Evolutionary conservation across 257 asterid species (phyloP).

Genomic region (Solanum chaucha): DNA sequence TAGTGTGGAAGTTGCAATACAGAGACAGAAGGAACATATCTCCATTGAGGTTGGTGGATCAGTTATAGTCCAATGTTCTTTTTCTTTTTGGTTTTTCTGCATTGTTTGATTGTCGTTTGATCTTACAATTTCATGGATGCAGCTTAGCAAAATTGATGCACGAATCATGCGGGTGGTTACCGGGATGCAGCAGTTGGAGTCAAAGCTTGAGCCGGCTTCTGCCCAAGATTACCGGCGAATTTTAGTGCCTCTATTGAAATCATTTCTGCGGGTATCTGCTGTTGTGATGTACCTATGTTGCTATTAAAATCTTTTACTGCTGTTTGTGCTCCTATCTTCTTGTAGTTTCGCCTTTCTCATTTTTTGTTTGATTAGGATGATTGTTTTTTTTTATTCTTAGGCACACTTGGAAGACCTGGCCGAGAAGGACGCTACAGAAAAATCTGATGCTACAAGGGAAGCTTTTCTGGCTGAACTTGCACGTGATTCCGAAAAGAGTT

Average conservation of each 20-base stretch:
- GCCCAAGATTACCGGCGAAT: conserved; percentile 55
- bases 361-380: conserved; percentile 5
- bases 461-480: conserved; percentile 95
- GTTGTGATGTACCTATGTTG: background rate
- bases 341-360: background rate
- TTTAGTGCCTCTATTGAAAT: conserved; percentile 71
- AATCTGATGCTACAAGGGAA: conserved; percentile 94
- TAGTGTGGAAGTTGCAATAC: conserved; percentile 76
- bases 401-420: conserved; percentile 77
- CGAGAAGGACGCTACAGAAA: conserved; percentile 91
- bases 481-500: conserved; percentile 58
- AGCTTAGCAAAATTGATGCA: conserved; percentile 91
- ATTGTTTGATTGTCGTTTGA: background rate
- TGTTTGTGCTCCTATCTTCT: background rate
- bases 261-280: conserved; percentile 59
- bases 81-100: background rate
- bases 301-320: background rate
- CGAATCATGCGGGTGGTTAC: conserved; percentile 54
- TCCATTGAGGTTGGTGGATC: conserved; percentile 64
- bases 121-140: conserved; percentile 32
- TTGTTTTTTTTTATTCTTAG: conserved; percentile 25
- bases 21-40: conserved; percentile 81
- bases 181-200: conserved; percentile 68
- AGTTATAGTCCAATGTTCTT: background rate
- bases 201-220: conserved; percentile 59